These are phyloP conservation scores for Mrakia frigida DNA, from an alignment of 768 basidiomycete genomes.

Conservation along the genomic window DNA sequence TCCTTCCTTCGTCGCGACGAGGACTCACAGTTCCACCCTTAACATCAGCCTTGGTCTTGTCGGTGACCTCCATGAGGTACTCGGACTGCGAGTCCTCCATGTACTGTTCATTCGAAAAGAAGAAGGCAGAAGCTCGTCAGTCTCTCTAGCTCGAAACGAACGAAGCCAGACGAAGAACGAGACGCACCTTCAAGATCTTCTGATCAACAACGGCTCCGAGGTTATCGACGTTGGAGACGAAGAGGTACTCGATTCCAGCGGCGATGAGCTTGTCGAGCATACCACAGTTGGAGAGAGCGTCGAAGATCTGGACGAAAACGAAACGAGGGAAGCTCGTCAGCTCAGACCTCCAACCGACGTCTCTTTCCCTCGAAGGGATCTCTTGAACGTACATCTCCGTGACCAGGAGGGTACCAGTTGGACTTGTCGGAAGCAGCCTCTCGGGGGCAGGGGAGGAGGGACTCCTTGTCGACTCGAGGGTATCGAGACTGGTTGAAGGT, in stretches of 20 bases:
- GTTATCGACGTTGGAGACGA: slow-evolving; percentile 82
- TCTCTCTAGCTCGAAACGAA: not conserved
- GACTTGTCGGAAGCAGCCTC: slow-evolving; percentile 76
- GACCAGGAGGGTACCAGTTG: slow-evolving; percentile 94
- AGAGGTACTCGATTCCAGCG: slow-evolving; percentile 94
- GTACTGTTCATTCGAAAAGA: slow-evolving; percentile 45
- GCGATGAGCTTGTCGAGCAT: slow-evolving; percentile 81
- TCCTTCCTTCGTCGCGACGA: not conserved
- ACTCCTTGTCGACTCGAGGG: slow-evolving; percentile 86
- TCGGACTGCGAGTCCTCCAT: slow-evolving; percentile 77
- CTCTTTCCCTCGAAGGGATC: not conserved
- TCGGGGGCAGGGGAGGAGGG: slow-evolving; percentile 75
- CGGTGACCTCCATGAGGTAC: slow-evolving; percentile 92
- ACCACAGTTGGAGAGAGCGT: slow-evolving; percentile 82
- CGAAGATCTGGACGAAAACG: slow-evolving; percentile 54
- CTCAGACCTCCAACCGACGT: not conserved
- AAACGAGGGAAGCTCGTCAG: not conserved
- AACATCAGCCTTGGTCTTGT: slow-evolving; percentile 91
- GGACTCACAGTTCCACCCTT: slow-evolving; percentile 48
- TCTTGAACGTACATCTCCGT: slow-evolving; percentile 61
- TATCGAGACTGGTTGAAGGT: slow-evolving; percentile 88
- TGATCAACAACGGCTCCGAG: slow-evolving; percentile 33
- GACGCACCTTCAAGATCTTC: slow-evolving; percentile 35
- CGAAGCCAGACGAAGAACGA: not conserved
- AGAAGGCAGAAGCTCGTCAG: not conserved